Evolutionary conservation across 441 rosid species (phyloP), one percentile per base, ranked within the genome.

Genomic region (Daphne laureola): DNA sequence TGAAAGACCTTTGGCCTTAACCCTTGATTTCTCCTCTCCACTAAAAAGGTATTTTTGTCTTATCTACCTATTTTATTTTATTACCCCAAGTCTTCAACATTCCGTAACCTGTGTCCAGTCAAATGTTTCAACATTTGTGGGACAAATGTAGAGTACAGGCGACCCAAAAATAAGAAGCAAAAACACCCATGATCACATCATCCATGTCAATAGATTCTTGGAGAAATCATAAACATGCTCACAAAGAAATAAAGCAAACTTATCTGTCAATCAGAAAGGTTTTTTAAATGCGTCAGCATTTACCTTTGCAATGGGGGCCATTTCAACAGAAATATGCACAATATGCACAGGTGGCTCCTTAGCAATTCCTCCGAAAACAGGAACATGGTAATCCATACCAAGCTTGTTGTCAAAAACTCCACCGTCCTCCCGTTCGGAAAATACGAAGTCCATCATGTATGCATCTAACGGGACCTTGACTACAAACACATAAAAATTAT

Each of bases 281-380:
- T 31, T 31, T 31, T 31, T 9, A 65, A 46, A 1, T 41, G 43
- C 23, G 8, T 48, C 3, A 9, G 21, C 43, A 41, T 41, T 0
- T 67, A 85, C 98, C 97, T 90, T 93, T 31, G 97, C 99, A 45
- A 93, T 81, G 46, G 96, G 99, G 44, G 99, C 99, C 97, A 93
- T 90, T 79, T 93, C 97, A 62, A 93, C 96, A 68, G 94, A 79
- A 57, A 93, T 73, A 73, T 93, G 99, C 58, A 93, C 95, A 64
- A 93, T 65, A 62, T 90, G 86, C 84, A 87, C 73, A 45, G 99
- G 97, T 47, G 97, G 91, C 70, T 90, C 97, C 74, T 81, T 87
- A 9, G 60, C 69, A 41, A 82, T 70, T 63, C 93, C 97, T 63
- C 87, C 97, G 61, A 74, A 53, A 12, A 87, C 86, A 5, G 97